These are phyloP conservation scores for Trypanosoma conorhini DNA, from an alignment of 208 protist genomes.

Conservation along the genomic window DNA sequence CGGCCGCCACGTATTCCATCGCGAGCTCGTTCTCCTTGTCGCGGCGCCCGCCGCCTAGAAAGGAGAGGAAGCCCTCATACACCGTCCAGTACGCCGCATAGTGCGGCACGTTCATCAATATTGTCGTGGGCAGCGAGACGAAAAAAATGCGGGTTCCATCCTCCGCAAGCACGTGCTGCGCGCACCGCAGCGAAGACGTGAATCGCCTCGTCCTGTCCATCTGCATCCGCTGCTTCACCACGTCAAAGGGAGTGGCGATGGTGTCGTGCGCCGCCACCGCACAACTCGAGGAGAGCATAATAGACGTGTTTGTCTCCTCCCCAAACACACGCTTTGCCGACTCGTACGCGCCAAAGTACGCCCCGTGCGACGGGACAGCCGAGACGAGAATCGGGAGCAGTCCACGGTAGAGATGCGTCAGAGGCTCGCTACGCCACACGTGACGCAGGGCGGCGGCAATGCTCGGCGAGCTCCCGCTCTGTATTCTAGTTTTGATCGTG, in stretches of 20 bases:
- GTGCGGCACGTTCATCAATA: slow-evolving; percentile 94
- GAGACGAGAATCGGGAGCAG: slow-evolving; percentile 76
- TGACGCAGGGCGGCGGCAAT: slow-evolving; percentile 37
- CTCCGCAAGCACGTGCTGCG: slow-evolving; percentile 31
- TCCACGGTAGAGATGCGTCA: slow-evolving; percentile 82
- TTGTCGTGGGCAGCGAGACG: slow-evolving; percentile 87
- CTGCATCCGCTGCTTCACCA: slow-evolving; percentile 95
- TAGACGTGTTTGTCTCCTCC: slow-evolving; percentile 40
- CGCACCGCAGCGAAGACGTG: slow-evolving; percentile 54
- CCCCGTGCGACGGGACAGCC: slow-evolving; percentile 90
- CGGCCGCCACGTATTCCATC: slow-evolving; percentile 66
- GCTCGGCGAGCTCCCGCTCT: slow-evolving; percentile 40
- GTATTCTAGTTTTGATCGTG: slow-evolving; percentile 93
- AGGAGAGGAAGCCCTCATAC: slow-evolving; percentile 78
- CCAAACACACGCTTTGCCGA: slow-evolving; percentile 75
- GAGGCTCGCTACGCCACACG: slow-evolving; percentile 53
- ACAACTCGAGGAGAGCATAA: slow-evolving; percentile 48
- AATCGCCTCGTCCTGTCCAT: slow-evolving; percentile 70
- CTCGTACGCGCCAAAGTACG: slow-evolving; percentile 94
- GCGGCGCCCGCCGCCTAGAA: slow-evolving; percentile 35
- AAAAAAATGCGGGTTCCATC: slow-evolving; percentile 80
- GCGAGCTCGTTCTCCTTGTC: slow-evolving; percentile 52
- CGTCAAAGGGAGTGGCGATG: slow-evolving; percentile 93
- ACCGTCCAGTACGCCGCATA: slow-evolving; percentile 91
- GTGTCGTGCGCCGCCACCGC: slow-evolving; percentile 90